phyloP scores from a whole-genome alignment of 192 early-diverging fungal genomes.

The Ambispora gerdemannii region DNA sequence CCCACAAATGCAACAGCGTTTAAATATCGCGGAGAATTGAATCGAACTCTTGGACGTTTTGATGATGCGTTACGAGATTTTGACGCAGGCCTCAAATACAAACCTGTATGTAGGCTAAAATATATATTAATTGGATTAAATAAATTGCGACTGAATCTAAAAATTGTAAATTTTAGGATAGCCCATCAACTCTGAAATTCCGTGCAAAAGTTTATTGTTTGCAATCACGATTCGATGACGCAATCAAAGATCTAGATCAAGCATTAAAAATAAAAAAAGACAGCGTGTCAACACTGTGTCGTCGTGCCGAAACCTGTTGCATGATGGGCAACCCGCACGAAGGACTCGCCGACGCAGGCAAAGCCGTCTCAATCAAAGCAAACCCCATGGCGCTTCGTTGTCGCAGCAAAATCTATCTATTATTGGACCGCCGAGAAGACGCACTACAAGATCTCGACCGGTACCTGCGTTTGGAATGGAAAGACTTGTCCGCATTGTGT shows the following conservation, averaged over 20 bases:
- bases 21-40: conserved; percentile 3
- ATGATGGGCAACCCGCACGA: neutral
- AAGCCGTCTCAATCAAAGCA: neutral
- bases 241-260: neutral
- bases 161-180: neutral
- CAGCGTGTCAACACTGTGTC: conserved; percentile 5
- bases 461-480: neutral
- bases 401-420: neutral
- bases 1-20: neutral
- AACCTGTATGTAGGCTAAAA: neutral
- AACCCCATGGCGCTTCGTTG: neutral
- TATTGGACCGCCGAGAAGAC: neutral
- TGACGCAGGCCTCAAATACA: neutral
- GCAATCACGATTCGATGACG: conserved; percentile 9
- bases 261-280: conserved; percentile 3
- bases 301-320: neutral
- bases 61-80: neutral
- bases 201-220: neutral
- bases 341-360: neutral
- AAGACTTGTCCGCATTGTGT: neutral
- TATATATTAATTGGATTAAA: neutral
- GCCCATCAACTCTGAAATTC: neutral
- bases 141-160: neutral
- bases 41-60: conserved; percentile 1
- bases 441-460: neutral